Base-by-base conservation (phyloP, 139 green algal genomes). In the Axilococcus clingmanii region DNA sequence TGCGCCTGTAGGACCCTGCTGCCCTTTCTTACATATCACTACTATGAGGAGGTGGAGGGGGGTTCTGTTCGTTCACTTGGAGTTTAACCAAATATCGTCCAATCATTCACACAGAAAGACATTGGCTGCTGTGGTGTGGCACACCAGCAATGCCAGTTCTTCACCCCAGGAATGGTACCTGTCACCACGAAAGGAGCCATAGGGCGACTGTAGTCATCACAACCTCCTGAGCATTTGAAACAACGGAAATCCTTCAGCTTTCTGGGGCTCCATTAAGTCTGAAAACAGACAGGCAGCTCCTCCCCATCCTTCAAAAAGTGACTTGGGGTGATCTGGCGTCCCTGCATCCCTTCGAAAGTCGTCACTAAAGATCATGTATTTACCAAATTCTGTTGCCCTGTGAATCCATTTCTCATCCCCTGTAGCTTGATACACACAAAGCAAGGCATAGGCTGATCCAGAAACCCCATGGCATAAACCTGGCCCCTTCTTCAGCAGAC, bases 371-470 rank as follows among this genome's bases (percentile, higher is more conserved):
- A 38, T 43, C 36, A 63, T 68, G 36, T 66, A 77, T 29, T 59
- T 30, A 3, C 49, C 75, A 78, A 82, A 82, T 32, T 57, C 33
- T 32, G 41, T 36, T 17, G 75, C 69, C 2, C 65, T 57, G n/a
- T 49, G 27, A 20, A 77, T 63, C 38, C 64, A 71, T 33, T 40
- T 42, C 9, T 52, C 28, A 28, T 82, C 55, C 0, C 41, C n/a
- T 15, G 71, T 84, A 20, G 55, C 23, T 25, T 48, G 57, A 16
- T 63, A 70, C 33, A 80, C 38, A 4, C 46, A 34, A 27, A 87
- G 54, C 27, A 88, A 61, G 0, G 73, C 67, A 40, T 79, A 85
- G 20, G 65, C 77, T 47, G 70, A 81, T 37, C 79, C 79, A 16
- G 45, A 43, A 1, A 84, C 50, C n/a, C 79, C 79, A 55, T 87